Evolutionary conservation across 106 monocot species (phyloP).

Genomic region (Narthecium ossifragum): DNA sequence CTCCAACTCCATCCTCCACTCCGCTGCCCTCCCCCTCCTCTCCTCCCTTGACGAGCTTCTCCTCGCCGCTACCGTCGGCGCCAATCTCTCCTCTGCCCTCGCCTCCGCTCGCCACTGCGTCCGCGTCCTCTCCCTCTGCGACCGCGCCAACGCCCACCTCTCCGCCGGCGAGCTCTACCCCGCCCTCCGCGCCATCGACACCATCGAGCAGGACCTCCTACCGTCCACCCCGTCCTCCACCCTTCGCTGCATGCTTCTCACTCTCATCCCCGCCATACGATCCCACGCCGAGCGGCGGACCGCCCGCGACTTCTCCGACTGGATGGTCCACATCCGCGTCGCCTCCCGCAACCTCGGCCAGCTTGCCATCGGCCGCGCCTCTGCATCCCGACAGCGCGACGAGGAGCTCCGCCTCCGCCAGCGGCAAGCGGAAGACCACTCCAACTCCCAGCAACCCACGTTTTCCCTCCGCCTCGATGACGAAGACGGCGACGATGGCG

Average conservation of each 20-base stretch:
- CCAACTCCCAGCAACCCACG: constrained; percentile 21
- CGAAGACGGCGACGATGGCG: constrained; percentile 33
- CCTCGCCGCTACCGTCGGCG: constrained; percentile 48
- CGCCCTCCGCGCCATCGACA: constrained; percentile 66
- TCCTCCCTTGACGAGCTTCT: constrained; percentile 62
- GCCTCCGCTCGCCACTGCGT: constrained; percentile 37
- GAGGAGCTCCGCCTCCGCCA: constrained; percentile 81
- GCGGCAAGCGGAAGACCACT: constrained; percentile 68
- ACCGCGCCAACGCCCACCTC: constrained; percentile 59
- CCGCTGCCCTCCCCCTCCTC: constrained; percentile 66
- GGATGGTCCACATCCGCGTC: constrained; percentile 95
- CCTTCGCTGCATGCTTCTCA: constrained; percentile 68
- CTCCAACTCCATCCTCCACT: constrained; percentile 64
- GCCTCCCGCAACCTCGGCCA: constrained; percentile 83
- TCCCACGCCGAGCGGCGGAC: constrained; percentile 65
- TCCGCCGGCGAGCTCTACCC: constrained; percentile 49
- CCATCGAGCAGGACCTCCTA: constrained; percentile 50
- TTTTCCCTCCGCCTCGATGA: constrained; percentile 37
- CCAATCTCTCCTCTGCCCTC: constrained; percentile 54
- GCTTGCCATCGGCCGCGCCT: constrained; percentile 83
- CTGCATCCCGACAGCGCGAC: constrained; percentile 84
- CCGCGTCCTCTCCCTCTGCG: constrained; percentile 47
- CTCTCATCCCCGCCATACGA: constrained; percentile 67
- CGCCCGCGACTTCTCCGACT: constrained; percentile 73
- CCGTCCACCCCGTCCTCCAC: constrained; percentile 29